Evolutionary conservation across 2,329 filamentous ascomycete species (phyloP), one percentile per base, ranked within the genome.

Genomic region (Simplicillium aogashimaense): DNA sequence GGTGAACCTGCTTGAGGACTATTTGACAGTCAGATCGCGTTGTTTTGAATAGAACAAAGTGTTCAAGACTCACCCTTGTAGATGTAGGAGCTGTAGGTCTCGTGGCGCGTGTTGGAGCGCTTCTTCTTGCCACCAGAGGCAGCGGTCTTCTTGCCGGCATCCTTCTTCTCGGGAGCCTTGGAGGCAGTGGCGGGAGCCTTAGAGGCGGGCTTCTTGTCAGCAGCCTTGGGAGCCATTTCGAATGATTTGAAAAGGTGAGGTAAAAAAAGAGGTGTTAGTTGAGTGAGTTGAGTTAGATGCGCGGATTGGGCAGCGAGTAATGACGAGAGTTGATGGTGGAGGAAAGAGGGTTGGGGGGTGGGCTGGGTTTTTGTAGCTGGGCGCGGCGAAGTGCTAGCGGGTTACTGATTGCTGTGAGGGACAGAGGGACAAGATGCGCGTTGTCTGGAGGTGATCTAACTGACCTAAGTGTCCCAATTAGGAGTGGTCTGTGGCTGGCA

Each of bases 1-100:
- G 92, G 76, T 98, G 92, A 55, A 98, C 92, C 80, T 98, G 92
- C 83, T 98, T 98, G 66, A 98, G 83, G 60, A 98, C 92, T 97
- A 47, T 41, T 42, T 25, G 5, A 9, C 20, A 25, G 25, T 20
- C 37, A 31, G 10, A 15, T 30, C 29, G 6, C 9, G 15, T 29
- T 36, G 31, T 9, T 29, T 35, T 25, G 38, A 38, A 44, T 9
- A 25, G 20, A 25, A 25, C 5, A 25, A 25, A 25, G 20, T 25
- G 20, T 9, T 9, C 20, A 41, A 39, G 42, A 49, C 55, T 67
- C 63, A 95, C 90, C 92, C 78, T 97, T 98, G 86, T 97, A 98
- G 73, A 98, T 98, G 81, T 98, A 98, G 42, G 87, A 94, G 55
- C 86, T 94, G 78, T 98, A 98, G n/a, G 92, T 98, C 79, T 98